These are phyloP conservation scores for Corylus heterophylla DNA, from an alignment of 306 rosid genomes.

Conservation along the genomic window DNA sequence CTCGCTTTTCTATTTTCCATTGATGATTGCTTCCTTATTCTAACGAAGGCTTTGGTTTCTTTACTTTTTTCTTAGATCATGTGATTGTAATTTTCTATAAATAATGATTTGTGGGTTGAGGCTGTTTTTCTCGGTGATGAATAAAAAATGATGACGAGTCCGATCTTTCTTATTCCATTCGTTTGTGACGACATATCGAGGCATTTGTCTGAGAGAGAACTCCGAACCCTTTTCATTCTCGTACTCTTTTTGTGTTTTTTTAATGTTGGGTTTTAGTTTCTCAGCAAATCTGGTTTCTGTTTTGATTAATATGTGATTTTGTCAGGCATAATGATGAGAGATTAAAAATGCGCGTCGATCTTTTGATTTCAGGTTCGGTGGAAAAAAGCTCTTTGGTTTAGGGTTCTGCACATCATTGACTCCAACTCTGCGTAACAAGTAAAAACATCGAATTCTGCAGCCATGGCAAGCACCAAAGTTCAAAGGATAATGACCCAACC, in stretches of 20 bases:
- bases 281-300: too few relatives aligned
- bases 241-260: not conserved
- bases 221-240: not conserved
- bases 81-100: not conserved
- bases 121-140: conserved; percentile 71
- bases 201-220: conserved; percentile 89
- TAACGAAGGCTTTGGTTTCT: not conserved
- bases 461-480: conserved; percentile 79
- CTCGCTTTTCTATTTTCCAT: not conserved
- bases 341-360: conserved; percentile 2
- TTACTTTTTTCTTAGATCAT: not conserved
- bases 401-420: not conserved
- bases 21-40: not conserved
- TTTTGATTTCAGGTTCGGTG: not conserved
- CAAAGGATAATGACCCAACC: conserved; percentile 87
- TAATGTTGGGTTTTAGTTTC: too few relatives aligned
- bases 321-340: conserved; percentile 48
- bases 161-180: conserved; percentile 59
- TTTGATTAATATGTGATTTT: too few relatives aligned
- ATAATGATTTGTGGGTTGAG: not conserved
- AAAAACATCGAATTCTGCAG: conserved; percentile 20
- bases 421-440: not conserved
- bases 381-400: not conserved
- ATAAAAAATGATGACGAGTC: conserved; percentile 77
- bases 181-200: conserved; percentile 76